phyloP scores from a whole-genome alignment of 2,329 filamentous ascomycete species.

The Onygenales sp. region DNA sequence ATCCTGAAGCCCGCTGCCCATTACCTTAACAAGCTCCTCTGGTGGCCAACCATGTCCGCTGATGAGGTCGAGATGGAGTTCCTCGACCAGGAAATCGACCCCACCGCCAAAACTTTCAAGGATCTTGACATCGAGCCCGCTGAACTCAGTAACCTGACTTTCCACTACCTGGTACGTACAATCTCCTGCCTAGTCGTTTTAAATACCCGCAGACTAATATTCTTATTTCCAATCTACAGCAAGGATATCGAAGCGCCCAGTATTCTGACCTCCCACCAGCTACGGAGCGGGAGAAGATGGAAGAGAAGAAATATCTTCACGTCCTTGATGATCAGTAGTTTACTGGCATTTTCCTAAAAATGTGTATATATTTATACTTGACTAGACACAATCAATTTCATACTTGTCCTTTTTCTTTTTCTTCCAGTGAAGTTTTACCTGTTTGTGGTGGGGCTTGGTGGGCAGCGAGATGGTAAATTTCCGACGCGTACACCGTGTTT shows the following conservation, averaged over 20 bases:
- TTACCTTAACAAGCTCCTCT: conserved; percentile 70
- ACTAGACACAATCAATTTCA: conserved; percentile 28
- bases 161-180: conserved; percentile 76
- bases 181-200: not conserved
- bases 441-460: not conserved
- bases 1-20: conserved; percentile 66
- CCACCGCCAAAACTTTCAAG: conserved; percentile 86
- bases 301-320: conserved; percentile 96
- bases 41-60: conserved; percentile 76
- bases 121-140: conserved; percentile 84
- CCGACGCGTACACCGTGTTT: no score
- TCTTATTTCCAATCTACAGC: conserved; percentile 39
- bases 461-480: no score
- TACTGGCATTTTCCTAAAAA: conserved; percentile 22
- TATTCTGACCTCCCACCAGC: conserved; percentile 92
- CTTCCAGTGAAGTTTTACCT: not conserved
- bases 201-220: not conserved
- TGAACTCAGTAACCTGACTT: conserved; percentile 78
- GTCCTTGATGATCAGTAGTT: conserved; percentile 74
- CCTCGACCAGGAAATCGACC: conserved; percentile 85
- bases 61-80: conserved; percentile 90
- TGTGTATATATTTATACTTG: conserved; percentile 33
- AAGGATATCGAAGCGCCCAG: conserved; percentile 78
- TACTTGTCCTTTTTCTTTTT: conserved; percentile 1
- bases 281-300: conserved; percentile 85